phyloP scores from a whole-genome alignment of 2,329 filamentous ascomycete species.

The Ceratocystis papillata region DNA sequence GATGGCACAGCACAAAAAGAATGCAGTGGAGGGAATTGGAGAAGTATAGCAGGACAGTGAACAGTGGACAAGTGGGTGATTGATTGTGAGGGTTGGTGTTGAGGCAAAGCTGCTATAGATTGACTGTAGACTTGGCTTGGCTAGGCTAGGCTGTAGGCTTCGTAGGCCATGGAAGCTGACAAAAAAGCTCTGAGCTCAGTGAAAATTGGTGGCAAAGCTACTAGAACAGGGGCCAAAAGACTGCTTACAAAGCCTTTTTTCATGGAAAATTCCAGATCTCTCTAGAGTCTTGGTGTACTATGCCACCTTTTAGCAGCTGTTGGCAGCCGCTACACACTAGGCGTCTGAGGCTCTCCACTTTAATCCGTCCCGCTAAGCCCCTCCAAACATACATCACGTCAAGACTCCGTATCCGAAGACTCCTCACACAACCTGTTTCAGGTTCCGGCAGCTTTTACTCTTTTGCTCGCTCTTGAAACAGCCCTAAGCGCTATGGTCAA shows the following conservation, averaged over 20 bases:
- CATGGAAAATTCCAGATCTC: conserved; percentile 27
- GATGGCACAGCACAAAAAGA: background rate
- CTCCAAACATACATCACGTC: background rate
- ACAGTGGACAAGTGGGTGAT: background rate
- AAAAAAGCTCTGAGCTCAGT: background rate
- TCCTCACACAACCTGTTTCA: background rate
- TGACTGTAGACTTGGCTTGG: too few species aligned
- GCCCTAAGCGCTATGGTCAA: conserved; percentile 6
- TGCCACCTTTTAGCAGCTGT: background rate
- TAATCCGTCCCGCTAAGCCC: background rate
- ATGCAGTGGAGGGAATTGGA: background rate
- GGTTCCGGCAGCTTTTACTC: background rate
- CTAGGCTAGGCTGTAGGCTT: background rate
- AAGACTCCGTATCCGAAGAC: background rate
- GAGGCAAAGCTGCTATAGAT: too few species aligned
- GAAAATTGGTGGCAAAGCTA: background rate
- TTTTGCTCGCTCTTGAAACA: background rate
- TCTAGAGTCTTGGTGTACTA: background rate
- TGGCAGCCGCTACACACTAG: background rate
- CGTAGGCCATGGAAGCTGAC: background rate
- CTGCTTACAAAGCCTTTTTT: conserved; percentile 20
- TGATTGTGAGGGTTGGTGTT: background rate
- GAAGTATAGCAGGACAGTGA: background rate
- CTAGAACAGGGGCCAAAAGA: background rate
- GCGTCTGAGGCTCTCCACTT: background rate